phyloP scores from a whole-genome alignment of 257 asterid genomes.

The Coffea canephora region DNA sequence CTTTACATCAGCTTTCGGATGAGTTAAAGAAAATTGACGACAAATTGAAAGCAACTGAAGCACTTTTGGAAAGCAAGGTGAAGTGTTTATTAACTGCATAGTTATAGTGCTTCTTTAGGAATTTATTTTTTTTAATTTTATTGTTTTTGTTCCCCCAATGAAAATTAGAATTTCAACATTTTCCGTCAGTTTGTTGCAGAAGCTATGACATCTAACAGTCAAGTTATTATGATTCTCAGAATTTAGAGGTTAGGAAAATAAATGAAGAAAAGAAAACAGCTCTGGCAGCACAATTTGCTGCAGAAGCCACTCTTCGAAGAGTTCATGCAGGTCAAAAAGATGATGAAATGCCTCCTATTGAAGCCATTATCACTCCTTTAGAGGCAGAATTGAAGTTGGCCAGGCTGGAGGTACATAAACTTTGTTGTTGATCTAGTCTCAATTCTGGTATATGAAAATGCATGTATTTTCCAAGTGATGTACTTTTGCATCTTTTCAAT shows the following conservation, averaged over 20 bases:
- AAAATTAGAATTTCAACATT: too few relatives aligned
- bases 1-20: conserved; percentile 56
- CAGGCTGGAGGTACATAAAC: conserved; percentile 62
- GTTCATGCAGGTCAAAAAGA: conserved; percentile 95
- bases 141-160: too few relatives aligned
- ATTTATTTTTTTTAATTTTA: background rate
- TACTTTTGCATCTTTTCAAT: conserved; percentile 4
- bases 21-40: conserved; percentile 70
- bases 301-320: conserved; percentile 93
- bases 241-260: conserved; percentile 74
- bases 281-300: conserved; percentile 89
- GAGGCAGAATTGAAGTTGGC: conserved; percentile 93
- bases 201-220: conserved; percentile 12
- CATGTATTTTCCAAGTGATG: conserved; percentile 2
- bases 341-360: conserved; percentile 95
- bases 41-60: conserved; percentile 66
- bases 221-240: conserved; percentile 49
- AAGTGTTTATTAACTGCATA: background rate
- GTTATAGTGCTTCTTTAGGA: background rate
- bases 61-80: conserved; percentile 83
- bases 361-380: conserved; percentile 85
- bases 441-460: background rate
- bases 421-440: background rate
- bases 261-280: conserved; percentile 87
- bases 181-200: background rate